Evolutionary conservation across 257 asterid genomes (phyloP), one percentile per base, ranked within the genome.

Genomic region (Nicotiana tomentosiformis): DNA sequence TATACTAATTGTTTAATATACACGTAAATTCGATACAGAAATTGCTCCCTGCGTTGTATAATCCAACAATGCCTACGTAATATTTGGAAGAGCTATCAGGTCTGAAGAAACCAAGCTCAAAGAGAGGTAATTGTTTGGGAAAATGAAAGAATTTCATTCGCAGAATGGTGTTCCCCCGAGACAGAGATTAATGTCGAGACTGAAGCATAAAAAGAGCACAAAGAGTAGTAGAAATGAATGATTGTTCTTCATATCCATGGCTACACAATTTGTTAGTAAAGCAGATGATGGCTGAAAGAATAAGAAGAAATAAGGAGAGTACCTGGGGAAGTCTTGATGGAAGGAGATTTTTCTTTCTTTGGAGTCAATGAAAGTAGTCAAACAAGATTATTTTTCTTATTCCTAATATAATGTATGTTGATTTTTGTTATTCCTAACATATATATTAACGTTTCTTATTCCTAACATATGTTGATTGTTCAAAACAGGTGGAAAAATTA

Each of bases 31-130:
- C 0, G 10, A 39, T 39, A 39, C 9, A 0, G 2, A 1, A 39
- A 39, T 39, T 1, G 10, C 46, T 7, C 7, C 2, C 9, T 7
- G 46, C 46, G 7, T 37, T 37, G 6, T 6, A 37, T 7, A 35
- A 35, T 35, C 43, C 43, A 39, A 39, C 46, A 39, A 86, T 84
- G 49, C 90, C 90, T 57, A 88, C 66, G 18, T 80, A 88, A 46
- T 78, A 86, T 18, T 72, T 84, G 1, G 57, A 18, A 58, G 74
- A 61, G 2, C 60, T 60, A 60, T 60, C 72, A 18, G 74, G 72
- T 33, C 0, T 10, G 76, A 80, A 80, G 74, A 80, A 80, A 18
- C 83, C 77, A 2, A 80, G 74, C 14, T 62, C 76, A 39, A 80
- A 66, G 4, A 66, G 83, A 81, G 26, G 43, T 23, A 79, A 79